Percentiles rank a stretch among this genome's conserved stretches.
phyloP scores from a whole-genome alignment of 768 basidiomycete species.

The Phaeotremella fagi region DNA sequence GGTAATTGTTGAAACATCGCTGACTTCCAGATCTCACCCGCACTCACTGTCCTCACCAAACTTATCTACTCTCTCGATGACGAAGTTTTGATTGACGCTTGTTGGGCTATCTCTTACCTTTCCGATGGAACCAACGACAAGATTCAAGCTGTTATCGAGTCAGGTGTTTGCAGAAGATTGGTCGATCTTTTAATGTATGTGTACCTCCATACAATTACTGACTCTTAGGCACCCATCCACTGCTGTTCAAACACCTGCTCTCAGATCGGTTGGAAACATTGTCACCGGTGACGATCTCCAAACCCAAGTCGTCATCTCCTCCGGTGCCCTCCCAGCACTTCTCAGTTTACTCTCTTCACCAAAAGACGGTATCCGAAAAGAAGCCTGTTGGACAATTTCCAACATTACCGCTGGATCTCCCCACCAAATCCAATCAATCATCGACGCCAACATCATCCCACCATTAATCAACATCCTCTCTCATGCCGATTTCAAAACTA shows the following conservation, averaged over 20 bases:
- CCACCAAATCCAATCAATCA: constrained; percentile 92
- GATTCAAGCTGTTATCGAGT: constrained; percentile 98
- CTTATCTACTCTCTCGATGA: constrained; percentile 98
- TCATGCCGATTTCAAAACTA: constrained; percentile 98
- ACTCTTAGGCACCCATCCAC: constrained; percentile 54
- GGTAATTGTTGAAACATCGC: constrained; percentile 35
- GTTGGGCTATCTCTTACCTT: constrained; percentile 99
- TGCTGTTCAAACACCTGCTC: constrained; percentile 95
- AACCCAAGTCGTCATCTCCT: constrained; percentile 97
- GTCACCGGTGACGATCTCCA: constrained; percentile 99
- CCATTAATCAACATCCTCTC: constrained; percentile 97
- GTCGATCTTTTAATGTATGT: constrained; percentile 88
- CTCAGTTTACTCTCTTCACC: constrained; percentile 88
- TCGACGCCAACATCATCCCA: constrained; percentile 89
- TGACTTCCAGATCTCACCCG: constrained; percentile 77
- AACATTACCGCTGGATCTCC: constrained; percentile 97
- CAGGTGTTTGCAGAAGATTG: constrained; percentile 92
- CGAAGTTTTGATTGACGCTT: constrained; percentile 97
- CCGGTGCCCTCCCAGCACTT: constrained; percentile 91
- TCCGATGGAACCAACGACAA: constrained; percentile 99
- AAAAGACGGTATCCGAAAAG: constrained; percentile 98
- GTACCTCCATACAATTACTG: background rate
- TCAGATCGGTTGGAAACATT: constrained; percentile 97
- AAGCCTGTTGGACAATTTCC: constrained; percentile 99
- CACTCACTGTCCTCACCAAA: constrained; percentile 92